These are phyloP conservation scores for Amoebophrya sp. DNA, from an alignment of 169 alveolate species.

Conservation along the genomic window DNA sequence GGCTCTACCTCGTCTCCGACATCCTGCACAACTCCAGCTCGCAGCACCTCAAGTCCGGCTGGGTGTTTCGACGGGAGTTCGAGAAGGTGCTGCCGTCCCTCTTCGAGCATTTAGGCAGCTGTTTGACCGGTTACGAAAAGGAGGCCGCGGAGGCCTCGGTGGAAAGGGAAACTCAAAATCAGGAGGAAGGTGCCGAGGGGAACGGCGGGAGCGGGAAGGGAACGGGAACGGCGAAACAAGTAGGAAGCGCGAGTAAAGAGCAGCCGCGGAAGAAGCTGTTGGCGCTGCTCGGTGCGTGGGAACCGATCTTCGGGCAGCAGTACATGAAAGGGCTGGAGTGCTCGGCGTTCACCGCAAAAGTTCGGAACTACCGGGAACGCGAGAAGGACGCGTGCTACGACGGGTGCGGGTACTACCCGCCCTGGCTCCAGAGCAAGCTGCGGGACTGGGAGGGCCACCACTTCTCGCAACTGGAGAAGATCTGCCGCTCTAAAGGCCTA, in stretches of 20 bases:
- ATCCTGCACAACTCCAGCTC: constrained; percentile 39
- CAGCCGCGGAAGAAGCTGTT: not conserved
- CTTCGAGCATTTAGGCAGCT: not conserved
- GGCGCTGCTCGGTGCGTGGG: not conserved
- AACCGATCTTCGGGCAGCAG: not conserved
- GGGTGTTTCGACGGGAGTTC: not conserved
- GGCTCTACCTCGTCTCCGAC: constrained; percentile 46
- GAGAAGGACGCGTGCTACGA: too few species aligned
- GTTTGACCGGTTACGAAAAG: not conserved
- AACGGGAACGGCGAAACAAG: too few species aligned
- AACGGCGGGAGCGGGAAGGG: too few species aligned
- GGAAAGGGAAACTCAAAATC: too few species aligned
- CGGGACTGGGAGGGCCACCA: not conserved
- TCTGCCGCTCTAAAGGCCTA: not conserved
- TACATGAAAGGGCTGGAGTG: not conserved
- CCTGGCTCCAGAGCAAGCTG: not conserved
- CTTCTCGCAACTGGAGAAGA: not conserved
- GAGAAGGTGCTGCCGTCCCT: not conserved
- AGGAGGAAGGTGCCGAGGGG: too few species aligned
- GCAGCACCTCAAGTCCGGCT: not conserved
- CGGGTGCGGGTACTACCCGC: not conserved
- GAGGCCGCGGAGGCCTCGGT: too few species aligned
- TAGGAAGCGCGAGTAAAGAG: too few species aligned
- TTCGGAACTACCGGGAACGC: not conserved
- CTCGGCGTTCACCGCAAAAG: not conserved